phyloP scores from a whole-genome alignment of 2,329 filamentous ascomycete species.

The Aspergillus carbonarius region DNA sequence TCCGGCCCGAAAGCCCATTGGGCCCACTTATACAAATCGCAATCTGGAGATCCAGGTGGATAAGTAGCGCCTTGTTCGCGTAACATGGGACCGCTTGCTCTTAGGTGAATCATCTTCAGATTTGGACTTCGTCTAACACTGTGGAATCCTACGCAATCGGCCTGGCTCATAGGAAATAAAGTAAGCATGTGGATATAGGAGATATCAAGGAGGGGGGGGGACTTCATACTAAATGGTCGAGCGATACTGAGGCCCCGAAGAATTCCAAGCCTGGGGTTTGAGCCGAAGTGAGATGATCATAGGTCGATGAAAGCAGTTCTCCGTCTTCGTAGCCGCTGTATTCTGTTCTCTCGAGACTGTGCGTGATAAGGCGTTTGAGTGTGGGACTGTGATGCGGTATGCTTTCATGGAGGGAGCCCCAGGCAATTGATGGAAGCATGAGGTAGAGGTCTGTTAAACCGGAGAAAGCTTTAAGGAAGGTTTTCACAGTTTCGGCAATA shows the following conservation, averaged over 20 bases:
- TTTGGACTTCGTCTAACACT: not conserved
- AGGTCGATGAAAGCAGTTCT: not conserved
- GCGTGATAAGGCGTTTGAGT: not conserved
- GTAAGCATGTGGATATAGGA: not conserved
- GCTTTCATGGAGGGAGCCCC: not conserved
- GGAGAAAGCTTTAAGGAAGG: not conserved
- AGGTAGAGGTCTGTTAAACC: not conserved
- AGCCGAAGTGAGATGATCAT: not conserved
- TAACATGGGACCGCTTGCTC: not conserved
- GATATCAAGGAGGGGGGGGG: not conserved
- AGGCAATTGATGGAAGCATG: not conserved
- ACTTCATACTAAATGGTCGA: not conserved
- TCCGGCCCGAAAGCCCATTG: not conserved
- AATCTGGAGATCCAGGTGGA: not conserved
- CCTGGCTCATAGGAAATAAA: not conserved
- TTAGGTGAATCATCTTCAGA: not conserved
- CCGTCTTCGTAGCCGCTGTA: not conserved
- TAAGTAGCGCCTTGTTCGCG: not conserved
- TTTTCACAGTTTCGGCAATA: not conserved
- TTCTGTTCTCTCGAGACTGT: not conserved
- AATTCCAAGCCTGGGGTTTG: not conserved
- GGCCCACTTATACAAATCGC: not conserved
- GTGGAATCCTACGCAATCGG: not conserved
- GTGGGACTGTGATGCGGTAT: not conserved
- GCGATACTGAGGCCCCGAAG: not conserved